Conservation (phyloP, 75 land plant genomes). For the Isoetes taiwanensis region DNA sequence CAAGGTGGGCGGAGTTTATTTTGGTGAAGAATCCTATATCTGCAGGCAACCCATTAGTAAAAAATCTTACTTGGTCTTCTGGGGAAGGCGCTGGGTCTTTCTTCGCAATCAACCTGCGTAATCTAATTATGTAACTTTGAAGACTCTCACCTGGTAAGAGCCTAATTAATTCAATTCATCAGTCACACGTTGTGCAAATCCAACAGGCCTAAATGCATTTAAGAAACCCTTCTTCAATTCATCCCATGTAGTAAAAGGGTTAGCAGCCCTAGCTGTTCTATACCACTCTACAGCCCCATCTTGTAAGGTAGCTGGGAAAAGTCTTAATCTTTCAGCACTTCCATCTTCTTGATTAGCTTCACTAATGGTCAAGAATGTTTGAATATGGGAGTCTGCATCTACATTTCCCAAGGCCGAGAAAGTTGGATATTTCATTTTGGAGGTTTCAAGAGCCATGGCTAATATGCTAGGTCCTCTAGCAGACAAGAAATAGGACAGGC, state of each 20-base stretch:
- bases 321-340: background rate
- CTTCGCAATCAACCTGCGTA: background rate
- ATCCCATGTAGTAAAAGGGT: background rate
- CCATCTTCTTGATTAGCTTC: background rate
- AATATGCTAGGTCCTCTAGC: no score
- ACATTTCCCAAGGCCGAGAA: no score
- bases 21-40: background rate
- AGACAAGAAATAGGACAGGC: no score
- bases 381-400: no score
- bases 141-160: conserved; percentile 1
- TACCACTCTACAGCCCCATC: background rate
- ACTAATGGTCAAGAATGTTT: background rate
- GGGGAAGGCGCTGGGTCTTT: background rate
- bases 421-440: no score
- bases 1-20: background rate
- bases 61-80: background rate
- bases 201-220: background rate
- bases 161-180: background rate
- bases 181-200: background rate
- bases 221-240: background rate
- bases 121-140: background rate
- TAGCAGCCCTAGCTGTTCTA: background rate
- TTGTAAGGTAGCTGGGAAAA: background rate
- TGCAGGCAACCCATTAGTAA: background rate
- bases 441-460: no score